Conservation (phyloP, 2,329 filamentous ascomycete genomes). For the Pseudogymnoascus sp. region DNA sequence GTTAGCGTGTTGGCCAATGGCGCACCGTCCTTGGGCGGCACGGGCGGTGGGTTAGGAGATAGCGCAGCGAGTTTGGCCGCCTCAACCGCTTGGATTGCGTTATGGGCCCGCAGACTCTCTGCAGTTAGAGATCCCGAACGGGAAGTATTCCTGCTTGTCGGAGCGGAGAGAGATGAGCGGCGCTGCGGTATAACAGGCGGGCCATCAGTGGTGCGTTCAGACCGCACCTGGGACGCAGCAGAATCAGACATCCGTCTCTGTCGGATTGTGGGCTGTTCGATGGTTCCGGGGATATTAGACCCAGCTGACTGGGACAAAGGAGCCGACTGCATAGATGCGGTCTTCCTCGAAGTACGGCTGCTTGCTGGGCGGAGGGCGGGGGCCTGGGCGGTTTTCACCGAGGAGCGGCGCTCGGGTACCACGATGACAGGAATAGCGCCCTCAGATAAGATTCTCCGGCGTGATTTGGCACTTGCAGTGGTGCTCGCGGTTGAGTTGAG, state of each 20-base stretch:
- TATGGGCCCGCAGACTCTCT: slow-evolving; percentile 52
- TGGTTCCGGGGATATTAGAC: slow-evolving; percentile 38
- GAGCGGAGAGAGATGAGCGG: slow-evolving; percentile 55
- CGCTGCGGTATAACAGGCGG: slow-evolving; percentile 50
- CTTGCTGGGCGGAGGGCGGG: slow-evolving; percentile 56
- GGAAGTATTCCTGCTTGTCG: slow-evolving; percentile 52
- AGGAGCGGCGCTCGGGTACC: slow-evolving; percentile 50
- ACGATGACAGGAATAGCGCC: slow-evolving; percentile 57
- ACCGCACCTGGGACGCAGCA: slow-evolving; percentile 21
- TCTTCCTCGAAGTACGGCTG: slow-evolving; percentile 46
- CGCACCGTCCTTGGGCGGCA: background rate
- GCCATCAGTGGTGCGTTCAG: slow-evolving; percentile 50
- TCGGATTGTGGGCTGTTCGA: slow-evolving; percentile 30
- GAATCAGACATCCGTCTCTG: slow-evolving; percentile 27
- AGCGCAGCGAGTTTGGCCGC: slow-evolving; percentile 16
- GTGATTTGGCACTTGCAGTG: slow-evolving; percentile 43
- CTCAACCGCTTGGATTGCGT: slow-evolving; percentile 25
- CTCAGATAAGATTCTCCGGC: slow-evolving; percentile 52
- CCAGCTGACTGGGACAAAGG: slow-evolving; percentile 37
- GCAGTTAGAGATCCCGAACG: slow-evolving; percentile 49
- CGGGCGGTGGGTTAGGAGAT: background rate
- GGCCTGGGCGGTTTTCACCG: slow-evolving; percentile 40
- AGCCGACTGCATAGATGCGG: slow-evolving; percentile 45
- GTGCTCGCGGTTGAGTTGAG: slow-evolving; percentile 41
- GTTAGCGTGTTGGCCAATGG: slow-evolving; percentile 28